Percentiles rank a stretch among this genome's conserved stretches.
phyloP scores from a whole-genome alignment of 148 eudicot species.

The Chenopodium quinoa region DNA sequence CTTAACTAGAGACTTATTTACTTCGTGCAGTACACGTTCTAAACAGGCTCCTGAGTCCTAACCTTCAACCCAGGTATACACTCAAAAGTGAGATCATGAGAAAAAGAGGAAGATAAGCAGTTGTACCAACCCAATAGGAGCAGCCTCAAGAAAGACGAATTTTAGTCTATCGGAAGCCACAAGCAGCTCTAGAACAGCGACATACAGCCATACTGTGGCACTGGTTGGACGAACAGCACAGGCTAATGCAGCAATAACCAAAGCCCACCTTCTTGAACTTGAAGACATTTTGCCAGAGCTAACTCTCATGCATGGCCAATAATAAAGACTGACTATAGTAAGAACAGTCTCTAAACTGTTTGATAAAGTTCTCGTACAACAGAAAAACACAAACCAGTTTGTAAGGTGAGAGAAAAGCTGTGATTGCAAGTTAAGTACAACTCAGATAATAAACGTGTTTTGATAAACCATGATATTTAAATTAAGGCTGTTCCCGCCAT shows the following conservation, averaged over 20 bases:
- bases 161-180: slow-evolving; percentile 50
- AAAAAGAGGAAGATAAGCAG: slow-evolving; percentile 12
- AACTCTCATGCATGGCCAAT: slow-evolving; percentile 85
- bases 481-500: not conserved
- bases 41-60: not conserved
- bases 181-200: slow-evolving; percentile 65
- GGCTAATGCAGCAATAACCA: slow-evolving; percentile 73
- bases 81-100: not conserved
- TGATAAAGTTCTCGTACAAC: slow-evolving; percentile 79
- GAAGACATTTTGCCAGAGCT: slow-evolving; percentile 34
- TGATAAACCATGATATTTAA: not conserved
- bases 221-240: slow-evolving; percentile 92
- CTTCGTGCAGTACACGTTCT: not conserved
- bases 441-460: slow-evolving; percentile 11
- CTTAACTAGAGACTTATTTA: not conserved
- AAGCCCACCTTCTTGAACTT: slow-evolving; percentile 64
- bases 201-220: slow-evolving; percentile 85
- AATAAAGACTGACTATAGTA: slow-evolving; percentile 71
- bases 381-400: slow-evolving; percentile 97
- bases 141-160: slow-evolving; percentile 66
- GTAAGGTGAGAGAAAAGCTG: slow-evolving; percentile 80
- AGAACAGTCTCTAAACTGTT: slow-evolving; percentile 95
- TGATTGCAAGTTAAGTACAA: slow-evolving; percentile 45
- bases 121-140: slow-evolving; percentile 77
- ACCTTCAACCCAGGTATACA: not conserved